These are phyloP conservation scores for Primulina tabacum DNA, from an alignment of 257 asterid genomes.

Conservation along the genomic window DNA sequence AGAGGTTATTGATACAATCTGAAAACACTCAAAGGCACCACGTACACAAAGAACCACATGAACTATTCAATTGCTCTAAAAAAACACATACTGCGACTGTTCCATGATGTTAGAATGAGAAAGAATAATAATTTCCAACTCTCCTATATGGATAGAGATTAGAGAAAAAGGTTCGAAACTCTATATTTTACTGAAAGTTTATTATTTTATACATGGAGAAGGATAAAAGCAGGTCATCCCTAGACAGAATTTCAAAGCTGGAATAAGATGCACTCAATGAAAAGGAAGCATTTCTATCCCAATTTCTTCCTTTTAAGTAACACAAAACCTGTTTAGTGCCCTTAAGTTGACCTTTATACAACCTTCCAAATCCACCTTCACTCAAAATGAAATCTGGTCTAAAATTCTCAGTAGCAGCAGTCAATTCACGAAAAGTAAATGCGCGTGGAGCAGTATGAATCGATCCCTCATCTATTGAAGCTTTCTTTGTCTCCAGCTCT, in stretches of 20 bases:
- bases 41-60: no score
- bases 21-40: no score
- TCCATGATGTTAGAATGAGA: not conserved
- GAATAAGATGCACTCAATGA: not conserved
- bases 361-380: constrained; percentile 60
- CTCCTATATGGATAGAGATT: not conserved
- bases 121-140: not conserved
- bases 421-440: constrained; percentile 48
- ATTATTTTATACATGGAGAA: not conserved
- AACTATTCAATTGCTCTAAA: no score
- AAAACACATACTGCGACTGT: no score
- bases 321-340: constrained; percentile 36
- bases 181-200: not conserved
- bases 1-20: no score
- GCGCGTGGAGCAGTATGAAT: constrained; percentile 40
- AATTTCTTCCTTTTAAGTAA: not conserved
- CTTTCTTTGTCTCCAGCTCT: constrained; percentile 20
- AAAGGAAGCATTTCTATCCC: no score
- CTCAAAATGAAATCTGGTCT: constrained; percentile 47
- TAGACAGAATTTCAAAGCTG: not conserved
- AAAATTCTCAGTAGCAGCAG: constrained; percentile 50
- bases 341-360: constrained; percentile 42
- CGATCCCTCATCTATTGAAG: constrained; percentile 32
- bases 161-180: not conserved
- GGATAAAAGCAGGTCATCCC: not conserved